Percentiles rank a stretch among this genome's conserved stretches.
These are phyloP conservation scores for Pistacia atlantica DNA, from an alignment of 345 rosid genomes.

Conservation along the genomic window DNA sequence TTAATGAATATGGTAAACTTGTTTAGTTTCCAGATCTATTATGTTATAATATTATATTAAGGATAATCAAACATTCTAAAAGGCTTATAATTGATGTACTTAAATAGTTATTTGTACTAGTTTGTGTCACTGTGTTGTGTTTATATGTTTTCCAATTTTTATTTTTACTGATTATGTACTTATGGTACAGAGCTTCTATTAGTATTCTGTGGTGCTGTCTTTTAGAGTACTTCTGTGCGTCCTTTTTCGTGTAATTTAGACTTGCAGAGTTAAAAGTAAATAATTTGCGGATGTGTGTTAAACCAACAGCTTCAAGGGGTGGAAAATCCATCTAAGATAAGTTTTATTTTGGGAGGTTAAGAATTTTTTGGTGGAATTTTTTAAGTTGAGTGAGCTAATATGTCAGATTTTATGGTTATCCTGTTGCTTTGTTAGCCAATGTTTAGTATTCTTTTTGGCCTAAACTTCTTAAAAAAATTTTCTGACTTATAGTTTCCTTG, in stretches of 20 bases:
- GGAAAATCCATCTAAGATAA: neutral
- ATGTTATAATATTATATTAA: neutral
- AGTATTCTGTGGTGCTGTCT: neutral
- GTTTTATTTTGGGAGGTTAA: slow-evolving; percentile 1
- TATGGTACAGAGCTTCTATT: neutral
- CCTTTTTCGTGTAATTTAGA: neutral
- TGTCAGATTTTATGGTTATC: neutral
- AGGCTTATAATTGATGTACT: neutral
- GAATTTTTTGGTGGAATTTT: neutral
- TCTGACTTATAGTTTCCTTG: neutral
- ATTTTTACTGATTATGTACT: neutral
- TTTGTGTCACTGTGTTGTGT: neutral
- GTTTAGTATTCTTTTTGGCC: neutral
- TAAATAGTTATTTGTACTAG: neutral
- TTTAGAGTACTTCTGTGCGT: neutral
- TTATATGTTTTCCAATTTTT: neutral
- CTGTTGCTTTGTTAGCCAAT: neutral
- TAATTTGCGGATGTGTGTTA: neutral
- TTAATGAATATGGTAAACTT: neutral
- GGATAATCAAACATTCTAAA: neutral
- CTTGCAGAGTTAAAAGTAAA: neutral
- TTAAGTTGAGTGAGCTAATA: neutral
- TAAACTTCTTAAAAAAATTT: neutral
- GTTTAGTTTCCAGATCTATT: neutral
- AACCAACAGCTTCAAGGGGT: neutral